Conservation (phyloP, 2,329 filamentous ascomycete species). For the Aspergillus flavus region DNA sequence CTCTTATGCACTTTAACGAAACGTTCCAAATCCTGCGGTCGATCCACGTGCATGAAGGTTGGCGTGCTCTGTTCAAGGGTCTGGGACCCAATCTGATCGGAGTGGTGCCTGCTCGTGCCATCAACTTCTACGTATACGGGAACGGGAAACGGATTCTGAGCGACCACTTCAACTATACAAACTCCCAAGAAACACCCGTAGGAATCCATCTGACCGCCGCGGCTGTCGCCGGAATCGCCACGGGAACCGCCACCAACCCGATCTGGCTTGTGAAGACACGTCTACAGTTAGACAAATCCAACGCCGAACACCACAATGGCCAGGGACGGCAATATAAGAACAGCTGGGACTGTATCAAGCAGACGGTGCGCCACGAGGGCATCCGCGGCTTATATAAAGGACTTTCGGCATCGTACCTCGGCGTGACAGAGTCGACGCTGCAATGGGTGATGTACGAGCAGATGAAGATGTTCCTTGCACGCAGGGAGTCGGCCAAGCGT, state of each 20-base stretch:
- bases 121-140: constrained; percentile 93
- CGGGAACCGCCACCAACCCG: constrained; percentile 88
- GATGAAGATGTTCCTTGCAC: constrained; percentile 74
- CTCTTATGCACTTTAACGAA: constrained; percentile 58
- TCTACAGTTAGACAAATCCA: constrained; percentile 86
- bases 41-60: constrained; percentile 80
- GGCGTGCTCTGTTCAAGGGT: constrained; percentile 88
- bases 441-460: constrained; percentile 96
- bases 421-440: constrained; percentile 84
- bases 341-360: constrained; percentile 81
- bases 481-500: constrained; percentile 57
- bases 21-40: constrained; percentile 82
- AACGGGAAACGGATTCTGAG: constrained; percentile 85
- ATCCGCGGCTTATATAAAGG: constrained; percentile 83
- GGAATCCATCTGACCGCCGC: constrained; percentile 79
- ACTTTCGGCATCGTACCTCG: constrained; percentile 87
- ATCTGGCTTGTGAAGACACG: constrained; percentile 97
- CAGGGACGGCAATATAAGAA: constrained; percentile 74
- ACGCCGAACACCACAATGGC: constrained; percentile 58
- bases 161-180: constrained; percentile 58
- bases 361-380: constrained; percentile 80
- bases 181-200: constrained; percentile 58
- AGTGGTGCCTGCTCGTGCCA: constrained; percentile 84
- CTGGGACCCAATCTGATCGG: constrained; percentile 87
- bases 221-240: constrained; percentile 76